phyloP scores from a whole-genome alignment of 1,284 basidiomycete species.

The Papiliotrema terrestris region DNA sequence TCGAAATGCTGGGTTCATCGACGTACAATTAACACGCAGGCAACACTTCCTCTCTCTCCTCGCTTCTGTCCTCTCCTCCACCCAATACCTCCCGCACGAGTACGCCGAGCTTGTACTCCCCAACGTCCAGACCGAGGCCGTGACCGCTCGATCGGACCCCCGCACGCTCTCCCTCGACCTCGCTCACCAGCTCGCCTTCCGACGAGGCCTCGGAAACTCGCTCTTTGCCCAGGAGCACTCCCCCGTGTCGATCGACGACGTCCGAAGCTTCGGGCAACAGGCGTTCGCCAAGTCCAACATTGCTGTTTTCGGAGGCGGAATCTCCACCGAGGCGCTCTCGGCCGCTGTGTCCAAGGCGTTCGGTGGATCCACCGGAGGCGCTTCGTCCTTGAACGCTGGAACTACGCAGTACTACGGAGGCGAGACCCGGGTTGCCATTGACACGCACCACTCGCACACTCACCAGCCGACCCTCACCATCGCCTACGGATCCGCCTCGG shows the following conservation, averaged over 20 bases:
- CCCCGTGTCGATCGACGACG: constrained; percentile 61
- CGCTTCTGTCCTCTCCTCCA: constrained; percentile 73
- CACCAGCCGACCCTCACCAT: constrained; percentile 69
- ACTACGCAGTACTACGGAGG: constrained; percentile 73
- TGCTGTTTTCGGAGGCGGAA: constrained; percentile 79
- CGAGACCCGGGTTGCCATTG: constrained; percentile 63
- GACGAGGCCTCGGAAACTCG: constrained; percentile 80
- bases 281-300: constrained; percentile 75
- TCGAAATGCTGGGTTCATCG: constrained; percentile 29
- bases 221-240: constrained; percentile 73
- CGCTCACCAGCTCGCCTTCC: constrained; percentile 86
- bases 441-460: constrained; percentile 56
- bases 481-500: constrained; percentile 67
- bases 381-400: constrained; percentile 40
- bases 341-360: constrained; percentile 71
- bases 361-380: constrained; percentile 43
- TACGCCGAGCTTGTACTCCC: constrained; percentile 81
- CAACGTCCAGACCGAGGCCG: constrained; percentile 65
- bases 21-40: constrained; percentile 52
- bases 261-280: constrained; percentile 67
- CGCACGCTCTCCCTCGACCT: constrained; percentile 61
- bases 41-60: constrained; percentile 82
- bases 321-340: constrained; percentile 66
- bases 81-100: constrained; percentile 81
- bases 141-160: constrained; percentile 62